These are phyloP conservation scores for Aphelidium insulamus DNA, from an alignment of 371 early-diverging fungal species.

Conservation along the genomic window DNA sequence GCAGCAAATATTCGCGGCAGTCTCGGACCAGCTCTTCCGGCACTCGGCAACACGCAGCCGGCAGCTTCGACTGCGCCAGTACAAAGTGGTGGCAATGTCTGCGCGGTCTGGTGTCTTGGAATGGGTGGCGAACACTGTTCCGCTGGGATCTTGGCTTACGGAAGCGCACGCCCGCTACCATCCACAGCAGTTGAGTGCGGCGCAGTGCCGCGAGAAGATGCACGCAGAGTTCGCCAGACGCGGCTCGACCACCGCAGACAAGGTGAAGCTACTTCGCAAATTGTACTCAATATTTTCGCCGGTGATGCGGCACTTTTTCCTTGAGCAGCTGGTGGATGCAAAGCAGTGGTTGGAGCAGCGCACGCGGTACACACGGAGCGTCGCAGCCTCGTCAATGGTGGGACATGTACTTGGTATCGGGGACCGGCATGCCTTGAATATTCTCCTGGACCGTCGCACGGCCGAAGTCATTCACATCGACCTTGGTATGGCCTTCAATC, in stretches of 20 bases:
- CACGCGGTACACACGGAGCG: constrained; percentile 52
- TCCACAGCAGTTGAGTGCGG: constrained; percentile 25
- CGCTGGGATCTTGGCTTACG: constrained; percentile 29
- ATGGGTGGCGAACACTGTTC: constrained; percentile 74
- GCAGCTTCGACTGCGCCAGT: constrained; percentile 44
- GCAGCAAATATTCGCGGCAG: no score
- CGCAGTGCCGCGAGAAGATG: constrained; percentile 16
- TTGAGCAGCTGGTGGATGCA: no score
- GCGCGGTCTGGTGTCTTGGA: constrained; percentile 89
- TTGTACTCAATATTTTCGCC: constrained; percentile 3
- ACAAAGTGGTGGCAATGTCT: constrained; percentile 84
- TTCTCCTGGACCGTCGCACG: constrained; percentile 56
- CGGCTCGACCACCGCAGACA: constrained; percentile 9
- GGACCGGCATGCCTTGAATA: constrained; percentile 96
- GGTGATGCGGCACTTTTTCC: no score
- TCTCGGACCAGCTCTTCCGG: no score
- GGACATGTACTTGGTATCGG: constrained; percentile 97
- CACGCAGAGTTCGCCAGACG: constrained; percentile 15
- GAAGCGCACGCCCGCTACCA: constrained; percentile 14
- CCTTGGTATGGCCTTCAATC: constrained; percentile 92
- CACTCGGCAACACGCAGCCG: constrained; percentile 15
- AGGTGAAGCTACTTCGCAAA: constrained; percentile 17
- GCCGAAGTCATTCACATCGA: constrained; percentile 96
- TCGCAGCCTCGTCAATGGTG: constrained; percentile 80
- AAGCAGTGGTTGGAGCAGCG: constrained; percentile 12